Conservation (phyloP, 176 grass and related monocot genomes). For the Hsuehochloa calcarea region DNA sequence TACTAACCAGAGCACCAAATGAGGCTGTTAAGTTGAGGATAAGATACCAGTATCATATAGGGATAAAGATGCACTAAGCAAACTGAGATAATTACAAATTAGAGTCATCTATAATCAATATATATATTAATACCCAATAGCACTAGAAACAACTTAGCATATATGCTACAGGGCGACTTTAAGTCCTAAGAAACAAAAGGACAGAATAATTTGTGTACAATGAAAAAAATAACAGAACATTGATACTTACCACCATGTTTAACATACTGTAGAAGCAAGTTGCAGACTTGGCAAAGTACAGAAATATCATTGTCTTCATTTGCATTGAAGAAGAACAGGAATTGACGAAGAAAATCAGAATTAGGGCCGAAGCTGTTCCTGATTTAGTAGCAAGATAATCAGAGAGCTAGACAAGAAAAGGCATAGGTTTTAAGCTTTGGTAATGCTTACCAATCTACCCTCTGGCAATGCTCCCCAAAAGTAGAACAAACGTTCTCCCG, state of each 20-base stretch:
- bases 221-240: not conserved
- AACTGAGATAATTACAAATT: not conserved
- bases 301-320: conserved; percentile 63
- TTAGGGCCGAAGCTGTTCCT: conserved; percentile 66
- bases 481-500: conserved; percentile 69
- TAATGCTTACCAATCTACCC: conserved; percentile 62
- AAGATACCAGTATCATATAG: not conserved
- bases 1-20: not conserved
- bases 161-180: not conserved
- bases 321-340: conserved; percentile 92
- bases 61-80: not conserved
- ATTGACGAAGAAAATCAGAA: conserved; percentile 87
- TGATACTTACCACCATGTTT: conserved; percentile 46
- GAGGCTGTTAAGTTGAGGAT: not conserved
- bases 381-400: conserved; percentile 46
- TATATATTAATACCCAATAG: not conserved
- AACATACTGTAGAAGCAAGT: conserved; percentile 70
- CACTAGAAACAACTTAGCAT: not conserved
- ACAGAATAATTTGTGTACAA: not conserved
- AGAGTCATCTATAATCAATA: not conserved
- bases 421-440: not conserved
- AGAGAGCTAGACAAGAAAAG: conserved; percentile 31
- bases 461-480: conserved; percentile 68
- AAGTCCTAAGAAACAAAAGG: not conserved
- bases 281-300: conserved; percentile 69